Conservation (phyloP, 768 basidiomycete genomes). For the Crepidotus variabilis region DNA sequence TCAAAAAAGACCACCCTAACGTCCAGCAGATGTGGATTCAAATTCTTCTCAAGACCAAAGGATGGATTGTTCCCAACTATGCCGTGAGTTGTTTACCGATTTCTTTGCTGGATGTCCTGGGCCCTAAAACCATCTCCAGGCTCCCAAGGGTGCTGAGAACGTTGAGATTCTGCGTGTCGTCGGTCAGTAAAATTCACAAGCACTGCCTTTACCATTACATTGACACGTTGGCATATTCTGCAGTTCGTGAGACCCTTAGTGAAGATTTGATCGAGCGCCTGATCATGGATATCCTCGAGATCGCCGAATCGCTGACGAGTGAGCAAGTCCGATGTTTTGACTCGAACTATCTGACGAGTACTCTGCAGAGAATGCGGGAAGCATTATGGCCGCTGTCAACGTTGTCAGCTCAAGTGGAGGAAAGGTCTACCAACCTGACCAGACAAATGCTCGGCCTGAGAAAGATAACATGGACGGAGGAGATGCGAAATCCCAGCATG, state of each 20-base stretch:
- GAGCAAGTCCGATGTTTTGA: conserved; percentile 13
- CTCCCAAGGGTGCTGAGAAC: conserved; percentile 46
- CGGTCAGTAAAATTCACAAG: conserved; percentile 22
- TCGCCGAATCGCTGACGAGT: conserved; percentile 45
- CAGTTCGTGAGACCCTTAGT: conserved; percentile 51
- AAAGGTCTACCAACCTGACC: conserved; percentile 31
- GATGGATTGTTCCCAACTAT: conserved; percentile 65
- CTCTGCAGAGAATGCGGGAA: conserved; percentile 16
- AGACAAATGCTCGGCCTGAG: conserved; percentile 37
- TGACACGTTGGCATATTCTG: conserved; percentile 21
- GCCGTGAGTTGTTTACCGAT: conserved; percentile 20
- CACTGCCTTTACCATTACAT: conserved; percentile 20
- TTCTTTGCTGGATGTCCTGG: background rate
- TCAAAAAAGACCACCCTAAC: conserved; percentile 45
- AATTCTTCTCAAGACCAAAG: conserved; percentile 43
- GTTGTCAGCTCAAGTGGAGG: conserved; percentile 7
- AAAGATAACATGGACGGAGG: conserved; percentile 35
- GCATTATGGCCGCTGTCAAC: conserved; percentile 21
- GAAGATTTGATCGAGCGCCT: conserved; percentile 49
- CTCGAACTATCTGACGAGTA: background rate
- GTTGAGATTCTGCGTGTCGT: conserved; percentile 61
- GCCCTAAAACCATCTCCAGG: conserved; percentile 17
- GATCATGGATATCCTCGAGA: conserved; percentile 45
- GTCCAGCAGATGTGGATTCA: conserved; percentile 53
- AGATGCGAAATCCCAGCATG: conserved; percentile 22